These are phyloP conservation scores for Thymus quinquecostatus DNA, from an alignment of 257 asterid species.

Conservation along the genomic window DNA sequence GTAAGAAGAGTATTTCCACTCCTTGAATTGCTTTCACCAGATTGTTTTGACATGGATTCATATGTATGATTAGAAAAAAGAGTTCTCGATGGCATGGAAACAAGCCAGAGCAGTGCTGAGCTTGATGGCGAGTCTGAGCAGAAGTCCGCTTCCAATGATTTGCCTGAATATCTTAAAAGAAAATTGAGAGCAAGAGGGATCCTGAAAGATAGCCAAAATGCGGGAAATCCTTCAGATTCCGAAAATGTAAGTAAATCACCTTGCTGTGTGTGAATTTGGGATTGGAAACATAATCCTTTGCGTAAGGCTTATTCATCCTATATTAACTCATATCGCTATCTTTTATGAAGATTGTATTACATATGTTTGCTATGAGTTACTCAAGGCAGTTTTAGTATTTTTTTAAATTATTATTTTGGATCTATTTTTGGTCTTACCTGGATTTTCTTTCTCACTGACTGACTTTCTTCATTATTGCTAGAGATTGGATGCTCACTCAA, in stretches of 20 bases:
- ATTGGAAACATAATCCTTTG: slow-evolving; percentile 23
- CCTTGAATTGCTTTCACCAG: slow-evolving; percentile 26
- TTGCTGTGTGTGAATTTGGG: slow-evolving; percentile 19
- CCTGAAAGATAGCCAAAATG: slow-evolving; percentile 54
- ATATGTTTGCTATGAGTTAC: slow-evolving; percentile 16
- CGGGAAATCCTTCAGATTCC: slow-evolving; percentile 36
- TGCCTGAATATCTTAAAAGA: slow-evolving; percentile 92
- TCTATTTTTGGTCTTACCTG: neutral
- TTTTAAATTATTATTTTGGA: neutral
- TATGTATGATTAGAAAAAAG: slow-evolving; percentile 38
- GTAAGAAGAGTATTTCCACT: slow-evolving; percentile 48
- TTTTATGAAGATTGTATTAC: slow-evolving; percentile 1
- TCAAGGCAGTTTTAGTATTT: neutral
- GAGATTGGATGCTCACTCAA: slow-evolving; percentile 55
- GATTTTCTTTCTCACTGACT: neutral
- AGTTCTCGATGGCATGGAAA: slow-evolving; percentile 42
- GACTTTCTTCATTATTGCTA: slow-evolving; percentile 33
- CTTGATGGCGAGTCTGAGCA: slow-evolving; percentile 49
- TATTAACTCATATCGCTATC: neutral
- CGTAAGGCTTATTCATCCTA: slow-evolving; percentile 17
- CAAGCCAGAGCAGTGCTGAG: slow-evolving; percentile 45
- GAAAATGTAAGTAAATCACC: slow-evolving; percentile 49
- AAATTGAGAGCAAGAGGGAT: slow-evolving; percentile 94
- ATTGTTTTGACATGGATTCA: slow-evolving; percentile 27
- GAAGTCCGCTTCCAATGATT: slow-evolving; percentile 47